Conservation (phyloP, 345 rosid genomes). For the rapeseed (Brassica napus) region Da-Ae NC_063452.1:7088501-7089000, state of each 20-base stretch:
- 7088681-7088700: conserved; percentile 44
- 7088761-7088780: background rate
- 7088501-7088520: conserved; percentile 70
- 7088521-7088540: conserved; percentile 81
- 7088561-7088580: conserved; percentile 62
- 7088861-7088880: conserved; percentile 52
- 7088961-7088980: background rate
- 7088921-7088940: conserved; percentile 18
- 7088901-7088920: conserved; percentile 44
- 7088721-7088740: background rate
- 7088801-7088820: conserved; percentile 35
- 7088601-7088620: conserved; percentile 65
- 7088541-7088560: conserved; percentile 77
- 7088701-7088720: conserved; percentile 42
- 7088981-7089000: background rate
- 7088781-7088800: conserved; percentile 34
- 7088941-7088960: background rate
- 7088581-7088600: conserved; percentile 76
- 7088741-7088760: background rate
- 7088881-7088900: conserved; percentile 53
- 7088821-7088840: conserved; percentile 19
- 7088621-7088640: conserved; percentile 77
- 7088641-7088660: conserved; percentile 76
- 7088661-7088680: conserved; percentile 68
- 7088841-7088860: conserved; percentile 32